These are phyloP conservation scores for Neopestalotiopsis sp. DNA, from an alignment of 2,329 filamentous ascomycete genomes.

Conservation along the genomic window DNA sequence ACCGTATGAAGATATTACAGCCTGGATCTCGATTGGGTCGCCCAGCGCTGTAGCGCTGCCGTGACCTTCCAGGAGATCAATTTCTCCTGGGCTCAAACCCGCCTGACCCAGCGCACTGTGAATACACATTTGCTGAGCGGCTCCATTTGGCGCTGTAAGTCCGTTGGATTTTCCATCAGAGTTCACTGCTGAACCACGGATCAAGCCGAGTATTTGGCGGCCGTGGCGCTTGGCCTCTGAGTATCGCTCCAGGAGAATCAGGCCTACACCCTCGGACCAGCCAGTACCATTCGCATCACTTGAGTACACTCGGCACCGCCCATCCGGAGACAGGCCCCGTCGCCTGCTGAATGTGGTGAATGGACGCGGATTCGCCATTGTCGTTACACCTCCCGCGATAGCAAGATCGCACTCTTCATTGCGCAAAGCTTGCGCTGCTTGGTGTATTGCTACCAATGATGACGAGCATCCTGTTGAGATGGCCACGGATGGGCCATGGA, in stretches of 20 bases:
- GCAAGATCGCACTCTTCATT: conserved; percentile 27
- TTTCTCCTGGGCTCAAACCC: conserved; percentile 21
- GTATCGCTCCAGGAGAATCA: conserved; percentile 47
- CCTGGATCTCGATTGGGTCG: conserved; percentile 17
- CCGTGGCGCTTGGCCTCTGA: conserved; percentile 46
- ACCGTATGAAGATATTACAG: conserved; percentile 1
- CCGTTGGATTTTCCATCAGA: conserved; percentile 40
- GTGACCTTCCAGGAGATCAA: conserved; percentile 34
- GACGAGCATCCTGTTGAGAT: conserved; percentile 25
- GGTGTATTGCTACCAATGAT: conserved; percentile 24
- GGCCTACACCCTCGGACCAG: conserved; percentile 47
- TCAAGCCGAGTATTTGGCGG: conserved; percentile 40
- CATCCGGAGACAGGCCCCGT: conserved; percentile 26
- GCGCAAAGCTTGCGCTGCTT: conserved; percentile 28
- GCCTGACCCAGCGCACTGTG: conserved; percentile 24
- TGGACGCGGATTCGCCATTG: conserved; percentile 23
- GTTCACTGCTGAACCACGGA: conserved; percentile 39
- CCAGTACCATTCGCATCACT: conserved; percentile 47
- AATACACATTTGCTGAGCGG: conserved; percentile 22
- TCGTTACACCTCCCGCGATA: conserved; percentile 26
- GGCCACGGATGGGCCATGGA: conserved; percentile 14
- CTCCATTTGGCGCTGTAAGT: conserved; percentile 26
- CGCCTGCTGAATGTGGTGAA: conserved; percentile 23
- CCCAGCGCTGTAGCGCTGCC: conserved; percentile 35
- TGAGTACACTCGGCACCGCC: conserved; percentile 39